Conservation (phyloP, 2,329 filamentous ascomycete species). For the Apiospora kogelbergensis region DNA sequence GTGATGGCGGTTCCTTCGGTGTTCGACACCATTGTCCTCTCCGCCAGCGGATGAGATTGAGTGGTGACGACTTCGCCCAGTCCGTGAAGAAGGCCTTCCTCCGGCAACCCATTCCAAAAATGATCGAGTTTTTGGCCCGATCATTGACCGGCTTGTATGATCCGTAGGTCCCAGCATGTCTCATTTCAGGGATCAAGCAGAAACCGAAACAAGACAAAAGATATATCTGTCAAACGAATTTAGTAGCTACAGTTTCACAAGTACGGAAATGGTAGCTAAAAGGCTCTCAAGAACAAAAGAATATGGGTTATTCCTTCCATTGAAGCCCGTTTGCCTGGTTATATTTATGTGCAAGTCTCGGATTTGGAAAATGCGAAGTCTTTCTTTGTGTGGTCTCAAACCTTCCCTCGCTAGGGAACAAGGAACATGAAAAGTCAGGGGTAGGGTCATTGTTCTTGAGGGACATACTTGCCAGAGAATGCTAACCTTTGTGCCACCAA, state of each 20-base stretch:
- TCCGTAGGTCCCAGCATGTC: not conserved
- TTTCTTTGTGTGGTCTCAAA: not conserved
- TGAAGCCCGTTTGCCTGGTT: not conserved
- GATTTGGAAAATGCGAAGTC: not conserved
- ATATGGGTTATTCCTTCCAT: not conserved
- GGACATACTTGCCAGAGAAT: not conserved
- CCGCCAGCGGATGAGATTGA: not conserved
- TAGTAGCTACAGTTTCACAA: not conserved
- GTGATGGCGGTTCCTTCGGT: not conserved
- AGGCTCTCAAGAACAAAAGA: not conserved
- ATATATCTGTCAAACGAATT: not conserved
- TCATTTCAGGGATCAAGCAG: not conserved
- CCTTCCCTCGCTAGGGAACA: not conserved
- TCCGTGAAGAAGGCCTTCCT: not conserved
- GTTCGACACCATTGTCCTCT: not conserved
- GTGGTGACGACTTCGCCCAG: not conserved
- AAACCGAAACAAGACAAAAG: not conserved
- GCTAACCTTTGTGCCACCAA: not conserved
- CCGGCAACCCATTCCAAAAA: not conserved
- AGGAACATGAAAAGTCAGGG: not conserved
- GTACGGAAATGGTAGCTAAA: not conserved
- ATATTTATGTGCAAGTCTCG: not conserved
- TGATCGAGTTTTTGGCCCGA: not conserved
- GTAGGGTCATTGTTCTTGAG: not conserved
- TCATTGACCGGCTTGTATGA: not conserved